These are phyloP conservation scores for Zoysia japonica DNA, from an alignment of 176 grass and related monocot species.

Conservation along the genomic window DNA sequence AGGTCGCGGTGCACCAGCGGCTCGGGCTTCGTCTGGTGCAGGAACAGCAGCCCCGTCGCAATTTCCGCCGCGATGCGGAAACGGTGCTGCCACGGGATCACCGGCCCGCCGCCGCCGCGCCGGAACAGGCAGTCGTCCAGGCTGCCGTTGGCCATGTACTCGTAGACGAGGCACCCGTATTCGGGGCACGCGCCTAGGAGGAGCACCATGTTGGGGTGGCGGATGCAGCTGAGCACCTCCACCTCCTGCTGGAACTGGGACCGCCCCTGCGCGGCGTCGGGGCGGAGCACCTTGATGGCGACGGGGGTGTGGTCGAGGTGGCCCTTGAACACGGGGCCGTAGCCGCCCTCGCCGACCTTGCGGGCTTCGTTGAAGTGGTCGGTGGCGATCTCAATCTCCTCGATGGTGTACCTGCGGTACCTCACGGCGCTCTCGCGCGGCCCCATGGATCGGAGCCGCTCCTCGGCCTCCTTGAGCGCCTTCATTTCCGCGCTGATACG, in stretches of 20 bases:
- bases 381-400: constrained; percentile 83
- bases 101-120: constrained; percentile 37
- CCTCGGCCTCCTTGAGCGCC: constrained; percentile 65
- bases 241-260: constrained; percentile 97
- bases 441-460: constrained; percentile 43
- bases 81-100: constrained; percentile 75
- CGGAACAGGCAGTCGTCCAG: constrained; percentile 81
- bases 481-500: constrained; percentile 60
- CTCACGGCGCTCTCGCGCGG: constrained; percentile 30
- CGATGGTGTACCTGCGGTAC: constrained; percentile 68
- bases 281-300: constrained; percentile 89
- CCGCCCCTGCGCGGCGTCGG: constrained; percentile 78
- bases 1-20: constrained; percentile 93
- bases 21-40: constrained; percentile 85
- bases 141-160: constrained; percentile 94
- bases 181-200: constrained; percentile 89
- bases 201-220: constrained; percentile 96
- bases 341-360: constrained; percentile 94
- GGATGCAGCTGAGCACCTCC: constrained; percentile 89
- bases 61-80: constrained; percentile 90
- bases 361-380: constrained; percentile 58
- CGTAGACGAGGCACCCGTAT: constrained; percentile 91
- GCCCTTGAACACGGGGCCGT: constrained; percentile 85
- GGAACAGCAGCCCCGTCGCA: constrained; percentile 80
- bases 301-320: constrained; percentile 82